A percentile compares a stretch with the other conserved stretches of the same genome.
These are phyloP conservation scores for Pisolithus microcarpus DNA, from an alignment of 768 basidiomycete genomes.

Conservation along the genomic window DNA sequence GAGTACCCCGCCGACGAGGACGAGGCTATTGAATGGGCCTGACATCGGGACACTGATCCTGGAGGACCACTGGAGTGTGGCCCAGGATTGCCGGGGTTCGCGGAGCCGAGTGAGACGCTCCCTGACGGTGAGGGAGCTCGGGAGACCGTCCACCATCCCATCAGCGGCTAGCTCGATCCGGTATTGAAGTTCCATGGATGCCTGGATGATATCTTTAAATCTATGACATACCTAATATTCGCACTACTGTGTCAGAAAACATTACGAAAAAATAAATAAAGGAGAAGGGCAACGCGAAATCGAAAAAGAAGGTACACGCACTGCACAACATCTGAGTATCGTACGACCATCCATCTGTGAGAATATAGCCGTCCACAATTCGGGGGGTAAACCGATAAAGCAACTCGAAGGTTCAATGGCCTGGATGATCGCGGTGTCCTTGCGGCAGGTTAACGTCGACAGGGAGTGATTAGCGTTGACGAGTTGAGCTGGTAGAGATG, in stretches of 20 bases:
- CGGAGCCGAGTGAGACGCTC: constrained; percentile 30
- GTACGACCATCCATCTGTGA: neutral
- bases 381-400: neutral
- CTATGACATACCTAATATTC: constrained; percentile 16
- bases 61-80: constrained; percentile 20
- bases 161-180: constrained; percentile 33
- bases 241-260: neutral
- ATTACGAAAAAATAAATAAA: no score
- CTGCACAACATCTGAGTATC: neutral
- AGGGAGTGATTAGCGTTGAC: no score
- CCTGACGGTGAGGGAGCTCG: constrained; percentile 11
- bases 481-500: no score
- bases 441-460: no score
- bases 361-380: neutral
- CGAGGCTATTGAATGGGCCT: constrained; percentile 43
- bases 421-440: no score
- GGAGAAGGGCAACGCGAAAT: no score
- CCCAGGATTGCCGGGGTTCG: constrained; percentile 31
- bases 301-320: neutral
- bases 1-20: constrained; percentile 55
- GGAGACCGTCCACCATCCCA: constrained; percentile 25
- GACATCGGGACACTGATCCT: constrained; percentile 23
- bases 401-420: neutral
- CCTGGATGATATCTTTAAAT: constrained; percentile 16
- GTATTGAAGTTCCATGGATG: constrained; percentile 30